Evolutionary conservation across 1,139 yeast genomes (phyloP).

Genomic region (Suhomyces maxii): DNA sequence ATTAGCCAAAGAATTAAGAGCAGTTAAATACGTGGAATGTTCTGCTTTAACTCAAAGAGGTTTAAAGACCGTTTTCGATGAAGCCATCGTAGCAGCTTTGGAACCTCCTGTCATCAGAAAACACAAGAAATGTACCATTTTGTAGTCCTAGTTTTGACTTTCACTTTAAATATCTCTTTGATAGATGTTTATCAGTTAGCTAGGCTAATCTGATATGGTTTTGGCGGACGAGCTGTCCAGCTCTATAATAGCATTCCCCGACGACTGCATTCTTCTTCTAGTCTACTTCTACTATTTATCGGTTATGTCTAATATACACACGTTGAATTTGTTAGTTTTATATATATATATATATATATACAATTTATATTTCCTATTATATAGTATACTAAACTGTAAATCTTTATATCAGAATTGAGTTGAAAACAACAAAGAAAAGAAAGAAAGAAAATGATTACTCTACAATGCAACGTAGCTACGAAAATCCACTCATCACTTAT

Average conservation of each 20-base stretch:
- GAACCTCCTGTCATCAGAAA: constrained; percentile 88
- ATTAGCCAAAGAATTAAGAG: constrained; percentile 89
- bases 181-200: constrained; percentile 1
- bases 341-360: too few relatives aligned
- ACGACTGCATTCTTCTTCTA: constrained; percentile 4
- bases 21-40: constrained; percentile 95
- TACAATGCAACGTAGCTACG: too few relatives aligned
- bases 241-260: constrained; percentile 6
- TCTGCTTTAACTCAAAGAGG: constrained; percentile 98
- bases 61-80: constrained; percentile 92
- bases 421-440: too few relatives aligned
- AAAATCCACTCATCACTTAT: too few relatives aligned
- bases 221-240: constrained; percentile 1
- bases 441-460: too few relatives aligned
- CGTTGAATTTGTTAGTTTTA: constrained; percentile 1
- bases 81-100: constrained; percentile 93
- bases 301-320: constrained; percentile 9
- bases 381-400: too few relatives aligned
- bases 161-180: neutral
- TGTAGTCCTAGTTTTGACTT: constrained; percentile 8
- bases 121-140: constrained; percentile 70
- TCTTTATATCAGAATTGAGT: too few relatives aligned
- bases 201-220: constrained; percentile 1
- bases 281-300: constrained; percentile 8
- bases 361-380: too few relatives aligned